These are phyloP conservation scores for Curvularia eragrostidis DNA, from an alignment of 2,329 filamentous ascomycete species.

Conservation along the genomic window DNA sequence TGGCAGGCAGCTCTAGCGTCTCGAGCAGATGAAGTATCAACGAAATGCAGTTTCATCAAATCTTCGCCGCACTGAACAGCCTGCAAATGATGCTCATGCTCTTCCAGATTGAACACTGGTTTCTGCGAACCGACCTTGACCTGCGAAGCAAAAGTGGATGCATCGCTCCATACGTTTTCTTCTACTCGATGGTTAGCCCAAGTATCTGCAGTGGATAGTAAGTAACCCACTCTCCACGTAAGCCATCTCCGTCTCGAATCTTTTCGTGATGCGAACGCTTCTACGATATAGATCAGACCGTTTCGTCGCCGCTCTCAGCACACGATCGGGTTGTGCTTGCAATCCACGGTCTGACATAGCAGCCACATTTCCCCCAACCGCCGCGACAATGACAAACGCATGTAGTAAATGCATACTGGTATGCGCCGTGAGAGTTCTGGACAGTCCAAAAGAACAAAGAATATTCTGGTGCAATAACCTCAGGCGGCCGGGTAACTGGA, in stretches of 20 bases:
- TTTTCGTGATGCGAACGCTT: constrained; percentile 34
- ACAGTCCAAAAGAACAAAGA: not conserved
- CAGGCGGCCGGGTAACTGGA: not conserved
- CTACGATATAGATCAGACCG: constrained; percentile 35
- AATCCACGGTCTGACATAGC: constrained; percentile 14
- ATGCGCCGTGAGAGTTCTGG: not conserved
- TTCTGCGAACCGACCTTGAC: constrained; percentile 42
- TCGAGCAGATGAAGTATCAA: constrained; percentile 29
- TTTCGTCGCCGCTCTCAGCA: constrained; percentile 44
- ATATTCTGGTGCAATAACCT: not conserved
- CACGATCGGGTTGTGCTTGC: constrained; percentile 28
- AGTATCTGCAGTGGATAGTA: not conserved
- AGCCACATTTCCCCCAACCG: constrained; percentile 2
- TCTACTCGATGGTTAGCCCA: constrained; percentile 19
- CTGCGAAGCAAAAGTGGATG: constrained; percentile 45
- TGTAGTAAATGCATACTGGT: constrained; percentile 25
- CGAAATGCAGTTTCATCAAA: constrained; percentile 41
- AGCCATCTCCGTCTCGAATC: constrained; percentile 37
- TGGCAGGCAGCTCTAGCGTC: constrained; percentile 38
- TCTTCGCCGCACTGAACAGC: constrained; percentile 37
- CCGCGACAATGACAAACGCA: constrained; percentile 22
- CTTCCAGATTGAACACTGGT: constrained; percentile 46
- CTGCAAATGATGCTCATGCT: constrained; percentile 45
- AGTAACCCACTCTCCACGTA: constrained; percentile 43
- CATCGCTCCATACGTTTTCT: constrained; percentile 33